Conservation (phyloP, 2,329 filamentous ascomycete species). For the Neodidymelliopsis sp. region DNA sequence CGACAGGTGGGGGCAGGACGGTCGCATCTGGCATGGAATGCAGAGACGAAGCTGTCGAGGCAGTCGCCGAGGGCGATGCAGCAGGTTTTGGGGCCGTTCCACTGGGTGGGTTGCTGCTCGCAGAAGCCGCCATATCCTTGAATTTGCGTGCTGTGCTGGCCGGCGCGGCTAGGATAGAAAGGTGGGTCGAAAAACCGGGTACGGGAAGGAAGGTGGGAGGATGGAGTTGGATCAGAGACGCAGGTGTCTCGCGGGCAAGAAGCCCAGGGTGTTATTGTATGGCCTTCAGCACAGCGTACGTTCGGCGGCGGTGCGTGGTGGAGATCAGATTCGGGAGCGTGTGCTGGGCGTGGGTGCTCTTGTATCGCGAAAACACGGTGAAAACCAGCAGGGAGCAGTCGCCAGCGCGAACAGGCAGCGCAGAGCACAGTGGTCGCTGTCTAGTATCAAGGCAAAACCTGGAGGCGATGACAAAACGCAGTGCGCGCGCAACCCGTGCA, state of each 20-base stretch:
- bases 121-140: slow-evolving; percentile 43
- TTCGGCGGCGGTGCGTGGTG: slow-evolving; percentile 36
- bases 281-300: slow-evolving; percentile 48
- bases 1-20: slow-evolving; percentile 38
- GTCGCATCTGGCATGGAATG: slow-evolving; percentile 47
- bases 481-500: slow-evolving; percentile 12
- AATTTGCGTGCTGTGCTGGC: slow-evolving; percentile 22
- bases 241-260: slow-evolving; percentile 51
- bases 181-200: slow-evolving; percentile 23
- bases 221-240: slow-evolving; percentile 38
- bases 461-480: slow-evolving; percentile 8
- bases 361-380: slow-evolving; percentile 44
- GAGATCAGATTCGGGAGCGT: slow-evolving; percentile 41
- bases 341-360: slow-evolving; percentile 35
- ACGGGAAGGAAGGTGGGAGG: slow-evolving; percentile 2
- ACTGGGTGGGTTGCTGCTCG: slow-evolving; percentile 37
- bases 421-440: slow-evolving; percentile 1
- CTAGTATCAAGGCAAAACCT: neutral
- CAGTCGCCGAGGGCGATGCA: slow-evolving; percentile 43
- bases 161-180: slow-evolving; percentile 24
- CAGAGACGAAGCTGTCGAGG: slow-evolving; percentile 48
- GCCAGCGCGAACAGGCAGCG: slow-evolving; percentile 5
- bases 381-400: slow-evolving; percentile 4
- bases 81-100: slow-evolving; percentile 35
- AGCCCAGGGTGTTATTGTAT: slow-evolving; percentile 49